A percentile compares a stretch with the other conserved stretches of the same genome.
Conservation (phyloP, 108 stramenopile genomes). For the Fragilariopsis cylindrus region DNA sequence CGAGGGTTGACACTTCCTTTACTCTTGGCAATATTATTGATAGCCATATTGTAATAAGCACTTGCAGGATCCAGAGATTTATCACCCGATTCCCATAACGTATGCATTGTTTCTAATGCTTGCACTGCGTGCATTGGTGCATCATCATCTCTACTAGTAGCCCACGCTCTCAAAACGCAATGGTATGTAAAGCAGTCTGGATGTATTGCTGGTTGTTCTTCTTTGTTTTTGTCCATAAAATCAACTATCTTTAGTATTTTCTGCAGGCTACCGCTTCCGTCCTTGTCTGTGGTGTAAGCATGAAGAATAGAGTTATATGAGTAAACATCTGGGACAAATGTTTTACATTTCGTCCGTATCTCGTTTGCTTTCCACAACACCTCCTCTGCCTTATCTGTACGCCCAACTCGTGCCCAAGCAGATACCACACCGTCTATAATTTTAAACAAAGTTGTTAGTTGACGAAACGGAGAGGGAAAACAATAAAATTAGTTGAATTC, state of each 20-base stretch:
- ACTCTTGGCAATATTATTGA: conserved; percentile 50
- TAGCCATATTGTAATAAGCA: conserved; percentile 44
- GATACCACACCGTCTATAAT: conserved; percentile 39
- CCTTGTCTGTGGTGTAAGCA: conserved; percentile 31
- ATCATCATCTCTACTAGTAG: conserved; percentile 23
- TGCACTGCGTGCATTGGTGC: conserved; percentile 27
- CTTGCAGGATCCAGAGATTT: conserved; percentile 18
- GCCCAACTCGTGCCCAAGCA: conserved; percentile 40
- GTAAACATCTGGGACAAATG: conserved; percentile 40
- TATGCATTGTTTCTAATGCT: conserved; percentile 31
- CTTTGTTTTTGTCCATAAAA: conserved; percentile 41
- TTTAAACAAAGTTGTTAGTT: neutral
- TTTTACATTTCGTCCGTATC: conserved; percentile 17
- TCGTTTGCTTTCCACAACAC: conserved; percentile 30
- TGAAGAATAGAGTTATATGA: conserved; percentile 69
- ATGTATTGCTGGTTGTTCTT: conserved; percentile 28
- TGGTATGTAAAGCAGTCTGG: conserved; percentile 50
- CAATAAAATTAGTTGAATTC: too few species aligned
- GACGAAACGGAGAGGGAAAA: neutral
- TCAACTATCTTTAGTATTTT: conserved; percentile 29
- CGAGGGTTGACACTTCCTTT: conserved; percentile 8
- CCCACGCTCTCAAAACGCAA: conserved; percentile 42
- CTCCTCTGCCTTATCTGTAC: conserved; percentile 33
- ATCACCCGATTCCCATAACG: conserved; percentile 30
- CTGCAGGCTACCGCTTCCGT: conserved; percentile 17